phyloP scores from a whole-genome alignment of 2,329 filamentous ascomycete genomes.

The Claviceps arundinis region DNA sequence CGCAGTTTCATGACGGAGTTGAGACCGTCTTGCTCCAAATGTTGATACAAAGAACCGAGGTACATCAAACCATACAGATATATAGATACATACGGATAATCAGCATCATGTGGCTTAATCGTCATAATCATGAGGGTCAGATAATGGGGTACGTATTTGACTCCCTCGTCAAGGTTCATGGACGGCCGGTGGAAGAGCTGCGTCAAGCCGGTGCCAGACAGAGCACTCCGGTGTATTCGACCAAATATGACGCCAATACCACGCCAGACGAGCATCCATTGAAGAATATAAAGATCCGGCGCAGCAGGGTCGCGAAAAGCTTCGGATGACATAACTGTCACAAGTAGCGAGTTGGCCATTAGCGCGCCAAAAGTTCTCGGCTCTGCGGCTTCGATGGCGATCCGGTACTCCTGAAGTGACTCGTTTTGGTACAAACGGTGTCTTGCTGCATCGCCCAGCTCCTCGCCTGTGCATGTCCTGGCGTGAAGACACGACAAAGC shows the following conservation, averaged over 20 bases:
- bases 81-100: slow-evolving; percentile 22
- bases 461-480: slow-evolving; percentile 1
- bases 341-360: slow-evolving; percentile 36
- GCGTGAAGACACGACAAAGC: slow-evolving; percentile 35
- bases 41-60: slow-evolving; percentile 37
- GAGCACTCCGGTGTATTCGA: slow-evolving; percentile 13
- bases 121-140: slow-evolving; percentile 36
- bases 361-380: slow-evolving; percentile 36
- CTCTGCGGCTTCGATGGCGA: slow-evolving; percentile 33
- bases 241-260: slow-evolving; percentile 37
- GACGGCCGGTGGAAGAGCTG: slow-evolving; percentile 35
- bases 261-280: slow-evolving; percentile 44
- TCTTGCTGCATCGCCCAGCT: slow-evolving; percentile 19
- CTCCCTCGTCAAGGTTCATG: slow-evolving; percentile 30
- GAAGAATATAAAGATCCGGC: slow-evolving; percentile 34
- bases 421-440: slow-evolving; percentile 32
- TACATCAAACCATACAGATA: slow-evolving; percentile 36
- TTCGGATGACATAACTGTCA: slow-evolving; percentile 36
- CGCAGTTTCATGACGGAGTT: slow-evolving; percentile 32
- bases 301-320: slow-evolving; percentile 34
- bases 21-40: slow-evolving; percentile 29
- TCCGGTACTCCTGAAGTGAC: slow-evolving; percentile 37
- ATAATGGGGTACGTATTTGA: slow-evolving; percentile 29
- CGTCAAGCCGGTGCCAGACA: slow-evolving; percentile 29
- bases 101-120: slow-evolving; percentile 28